Conservation (phyloP, 2,329 filamentous ascomycete species). For the Talaromyces sp. region DNA sequence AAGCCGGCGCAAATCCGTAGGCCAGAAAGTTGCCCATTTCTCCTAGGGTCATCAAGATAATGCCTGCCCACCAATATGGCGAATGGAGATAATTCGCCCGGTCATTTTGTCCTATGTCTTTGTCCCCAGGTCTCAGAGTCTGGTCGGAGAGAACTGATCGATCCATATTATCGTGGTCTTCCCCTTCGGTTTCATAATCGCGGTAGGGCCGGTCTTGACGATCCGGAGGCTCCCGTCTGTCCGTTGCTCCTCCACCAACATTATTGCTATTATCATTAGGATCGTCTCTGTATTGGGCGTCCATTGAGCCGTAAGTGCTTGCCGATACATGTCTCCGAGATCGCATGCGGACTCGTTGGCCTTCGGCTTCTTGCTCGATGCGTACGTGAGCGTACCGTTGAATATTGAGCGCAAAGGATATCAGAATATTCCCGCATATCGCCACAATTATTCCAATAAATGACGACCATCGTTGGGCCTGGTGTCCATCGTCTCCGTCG, state of each 20-base stretch:
- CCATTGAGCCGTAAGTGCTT: slow-evolving; percentile 43
- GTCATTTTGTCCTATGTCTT: slow-evolving; percentile 31
- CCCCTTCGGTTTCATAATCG: slow-evolving; percentile 26
- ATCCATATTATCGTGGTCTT: slow-evolving; percentile 18
- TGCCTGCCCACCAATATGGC: slow-evolving; percentile 94
- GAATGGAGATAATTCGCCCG: slow-evolving; percentile 78
- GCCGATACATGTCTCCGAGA: slow-evolving; percentile 39
- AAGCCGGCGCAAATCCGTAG: slow-evolving; percentile 95
- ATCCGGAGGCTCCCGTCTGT: neutral
- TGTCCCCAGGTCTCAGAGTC: slow-evolving; percentile 17
- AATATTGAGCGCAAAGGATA: slow-evolving; percentile 92
- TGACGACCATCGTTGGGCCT: slow-evolving; percentile 65
- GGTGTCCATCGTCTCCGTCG: slow-evolving; percentile 16
- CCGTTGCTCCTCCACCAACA: neutral
- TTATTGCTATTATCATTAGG: slow-evolving; percentile 10
- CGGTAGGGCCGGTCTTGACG: slow-evolving; percentile 6
- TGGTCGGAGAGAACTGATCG: slow-evolving; percentile 37
- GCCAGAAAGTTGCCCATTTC: slow-evolving; percentile 96
- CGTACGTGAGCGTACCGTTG: slow-evolving; percentile 92
- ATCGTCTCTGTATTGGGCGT: slow-evolving; percentile 13
- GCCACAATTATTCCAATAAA: slow-evolving; percentile 92
- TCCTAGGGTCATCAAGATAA: slow-evolving; percentile 85
- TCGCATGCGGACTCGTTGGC: slow-evolving; percentile 38
- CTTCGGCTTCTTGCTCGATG: slow-evolving; percentile 66
- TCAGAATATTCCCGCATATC: slow-evolving; percentile 87